Evolutionary conservation across 2,329 filamentous ascomycete genomes (phyloP).

Genomic region (Colletotrichum chrysophilum): DNA sequence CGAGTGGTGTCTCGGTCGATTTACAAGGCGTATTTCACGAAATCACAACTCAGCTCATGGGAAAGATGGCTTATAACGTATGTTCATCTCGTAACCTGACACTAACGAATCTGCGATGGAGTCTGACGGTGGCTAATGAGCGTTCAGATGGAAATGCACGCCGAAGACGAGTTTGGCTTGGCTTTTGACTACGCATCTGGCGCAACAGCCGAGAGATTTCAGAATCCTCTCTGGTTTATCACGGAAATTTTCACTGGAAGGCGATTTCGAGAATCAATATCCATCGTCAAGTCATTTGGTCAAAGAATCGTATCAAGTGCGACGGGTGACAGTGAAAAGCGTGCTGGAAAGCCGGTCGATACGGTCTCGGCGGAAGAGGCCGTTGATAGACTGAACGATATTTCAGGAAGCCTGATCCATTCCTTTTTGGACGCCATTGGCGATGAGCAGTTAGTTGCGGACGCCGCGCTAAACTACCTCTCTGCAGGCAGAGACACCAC

Average conservation of each 20-base stretch:
- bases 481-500: constrained; percentile 70
- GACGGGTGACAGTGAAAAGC: constrained; percentile 39
- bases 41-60: constrained; percentile 70
- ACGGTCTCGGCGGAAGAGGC: neutral
- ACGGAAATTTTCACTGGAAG: constrained; percentile 60
- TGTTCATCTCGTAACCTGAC: neutral
- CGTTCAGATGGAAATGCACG: constrained; percentile 67
- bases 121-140: neutral
- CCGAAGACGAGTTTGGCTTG: constrained; percentile 62
- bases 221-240: constrained; percentile 67
- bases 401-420: constrained; percentile 63
- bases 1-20: constrained; percentile 45
- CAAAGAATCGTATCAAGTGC: constrained; percentile 61
- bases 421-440: constrained; percentile 63
- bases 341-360: neutral
- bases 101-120: neutral
- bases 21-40: constrained; percentile 67
- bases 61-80: constrained; percentile 70
- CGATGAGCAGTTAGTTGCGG: constrained; percentile 62
- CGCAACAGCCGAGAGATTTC: constrained; percentile 64
- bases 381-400: constrained; percentile 36
- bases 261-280: constrained; percentile 53
- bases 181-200: constrained; percentile 69
- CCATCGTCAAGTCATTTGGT: constrained; percentile 60
- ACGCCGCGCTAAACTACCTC: constrained; percentile 70